Evolutionary conservation across 2,329 filamentous ascomycete genomes (phyloP).

Genomic region (Venturia pyrina): DNA sequence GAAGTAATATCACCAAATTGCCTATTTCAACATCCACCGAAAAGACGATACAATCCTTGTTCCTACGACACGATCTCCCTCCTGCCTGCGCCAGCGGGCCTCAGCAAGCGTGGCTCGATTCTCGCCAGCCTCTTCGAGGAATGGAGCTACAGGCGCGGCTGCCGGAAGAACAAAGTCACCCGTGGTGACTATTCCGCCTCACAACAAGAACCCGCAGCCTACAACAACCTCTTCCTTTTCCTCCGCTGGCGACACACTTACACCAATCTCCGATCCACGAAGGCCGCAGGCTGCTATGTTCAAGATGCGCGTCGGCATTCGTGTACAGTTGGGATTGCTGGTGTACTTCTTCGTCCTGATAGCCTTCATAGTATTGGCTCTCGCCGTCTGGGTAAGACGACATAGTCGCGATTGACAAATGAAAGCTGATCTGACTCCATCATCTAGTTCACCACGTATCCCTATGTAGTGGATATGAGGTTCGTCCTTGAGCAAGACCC

Average conservation of each 20-base stretch:
- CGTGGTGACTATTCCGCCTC: neutral
- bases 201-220: neutral
- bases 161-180: neutral
- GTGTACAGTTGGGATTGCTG: constrained; percentile 74
- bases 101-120: constrained; percentile 1
- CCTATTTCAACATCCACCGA: neutral
- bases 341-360: constrained; percentile 58
- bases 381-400: constrained; percentile 53
- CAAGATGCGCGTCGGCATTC: constrained; percentile 57
- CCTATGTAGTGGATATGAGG: constrained; percentile 49
- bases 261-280: neutral
- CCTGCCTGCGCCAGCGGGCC: neutral
- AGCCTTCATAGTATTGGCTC: constrained; percentile 65
- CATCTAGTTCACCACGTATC: constrained; percentile 46
- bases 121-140: neutral
- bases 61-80: neutral
- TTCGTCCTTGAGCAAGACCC: constrained; percentile 18
- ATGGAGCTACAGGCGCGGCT: neutral
- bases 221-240: neutral
- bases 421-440: constrained; percentile 5
- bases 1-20: too few relatives aligned
- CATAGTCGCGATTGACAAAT: neutral
- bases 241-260: neutral
- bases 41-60: neutral
- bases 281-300: neutral